phyloP scores from a whole-genome alignment of 306 rosid species.

The Senna siamea region DNA sequence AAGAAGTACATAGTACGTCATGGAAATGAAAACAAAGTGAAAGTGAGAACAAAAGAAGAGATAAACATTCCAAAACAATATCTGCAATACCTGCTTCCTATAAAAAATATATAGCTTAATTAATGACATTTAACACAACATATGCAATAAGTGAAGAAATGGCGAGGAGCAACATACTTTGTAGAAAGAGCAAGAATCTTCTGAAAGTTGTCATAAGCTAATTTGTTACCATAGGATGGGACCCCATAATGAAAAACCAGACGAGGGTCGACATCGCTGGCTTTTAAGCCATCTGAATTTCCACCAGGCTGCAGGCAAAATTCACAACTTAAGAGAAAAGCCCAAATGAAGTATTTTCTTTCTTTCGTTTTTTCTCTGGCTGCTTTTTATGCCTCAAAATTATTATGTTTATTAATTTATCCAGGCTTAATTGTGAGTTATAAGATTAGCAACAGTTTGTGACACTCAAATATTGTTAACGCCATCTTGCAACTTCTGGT shows the following conservation, averaged over 20 bases:
- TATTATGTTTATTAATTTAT: neutral
- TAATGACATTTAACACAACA: neutral
- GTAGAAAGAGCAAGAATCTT: constrained; percentile 81
- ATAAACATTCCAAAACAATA: neutral
- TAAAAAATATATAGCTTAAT: neutral
- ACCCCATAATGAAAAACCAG: constrained; percentile 72
- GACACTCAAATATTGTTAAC: neutral
- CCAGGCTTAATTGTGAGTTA: neutral
- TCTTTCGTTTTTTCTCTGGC: neutral
- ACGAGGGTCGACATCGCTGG: constrained; percentile 58
- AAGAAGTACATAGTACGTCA: neutral
- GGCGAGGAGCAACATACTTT: constrained; percentile 52
- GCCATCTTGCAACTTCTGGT: neutral
- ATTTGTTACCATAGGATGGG: constrained; percentile 58
- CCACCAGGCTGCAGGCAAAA: constrained; percentile 55
- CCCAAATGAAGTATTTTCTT: neutral
- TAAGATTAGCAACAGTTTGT: neutral
- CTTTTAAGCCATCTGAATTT: constrained; percentile 50
- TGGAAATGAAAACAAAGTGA: constrained; percentile 9
- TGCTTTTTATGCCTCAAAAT: neutral
- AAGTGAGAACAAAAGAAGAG: neutral
- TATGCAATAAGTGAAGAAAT: constrained; percentile 29
- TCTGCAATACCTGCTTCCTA: neutral
- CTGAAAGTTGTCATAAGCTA: constrained; percentile 70
- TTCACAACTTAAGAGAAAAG: neutral